Evolutionary conservation across 2,329 filamentous ascomycete genomes (phyloP), one percentile per base, ranked within the genome.

Genomic region (Allantophomopsis lycopodina): DNA sequence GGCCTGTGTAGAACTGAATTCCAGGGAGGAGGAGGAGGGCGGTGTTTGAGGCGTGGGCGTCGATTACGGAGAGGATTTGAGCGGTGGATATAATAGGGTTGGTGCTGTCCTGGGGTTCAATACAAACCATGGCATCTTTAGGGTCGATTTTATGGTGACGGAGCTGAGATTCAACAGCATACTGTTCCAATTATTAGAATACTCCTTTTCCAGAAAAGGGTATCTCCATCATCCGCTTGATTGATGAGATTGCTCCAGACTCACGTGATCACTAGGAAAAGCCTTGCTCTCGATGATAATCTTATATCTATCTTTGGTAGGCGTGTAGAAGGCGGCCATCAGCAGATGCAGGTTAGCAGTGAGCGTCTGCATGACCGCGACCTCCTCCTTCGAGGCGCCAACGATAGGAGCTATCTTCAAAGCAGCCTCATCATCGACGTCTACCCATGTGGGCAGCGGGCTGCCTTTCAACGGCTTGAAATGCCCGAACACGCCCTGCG

Each of bases 1-100:
- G 83, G 38, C 83, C 83, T 0, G 79, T 85, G 58, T 87, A 88
- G 60, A 79, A 89, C 52, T 89, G 83, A 40, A 89, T 76, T 2
- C 80, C 83, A 0, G 83, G 81, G 4, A 89, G 69, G 15, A 88
- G 66, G n/a, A 88, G 63, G 15, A 89, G 56, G 4, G 82, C 79
- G 2, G 81, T 77, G 14, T 67, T 69, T 6, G 67, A 60, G 14
- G 79, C 77, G 54, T 88, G 75, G 23, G 71, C 59, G 42, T 77
- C 72, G 50, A 88, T 86, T 11, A 73, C 59, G 15, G 70, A 68
- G 34, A 83, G 63, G 38, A 88, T 83, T 39, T 83, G 69, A 38
- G 74, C 63, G 5, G 77, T 86, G 12, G 67, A 68, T 37, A 88
- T 59, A 32, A 73, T 66, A 39, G 60, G 50, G n/a, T 75, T 67